A percentile compares a stretch with the other conserved stretches of the same genome.
Evolutionary conservation across 768 basidiomycete species (phyloP).

Genomic region (Cystobasidium tubakii): DNA sequence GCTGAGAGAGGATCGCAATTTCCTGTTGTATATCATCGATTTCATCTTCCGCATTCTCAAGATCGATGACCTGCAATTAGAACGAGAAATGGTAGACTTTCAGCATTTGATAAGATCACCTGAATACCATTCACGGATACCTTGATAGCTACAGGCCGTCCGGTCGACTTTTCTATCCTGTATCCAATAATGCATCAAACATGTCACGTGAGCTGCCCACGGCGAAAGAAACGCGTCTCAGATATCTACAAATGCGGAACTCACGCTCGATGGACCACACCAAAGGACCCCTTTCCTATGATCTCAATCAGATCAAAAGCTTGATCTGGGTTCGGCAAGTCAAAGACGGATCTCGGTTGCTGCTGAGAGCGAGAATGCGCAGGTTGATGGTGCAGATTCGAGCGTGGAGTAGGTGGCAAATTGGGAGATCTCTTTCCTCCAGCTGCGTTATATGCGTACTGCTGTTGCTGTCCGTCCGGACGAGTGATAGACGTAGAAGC

Average conservation of each 20-base stretch:
- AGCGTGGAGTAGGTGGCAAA: slow-evolving; percentile 1
- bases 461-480: neutral
- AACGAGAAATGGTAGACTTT: neutral
- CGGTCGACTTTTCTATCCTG: slow-evolving; percentile 91
- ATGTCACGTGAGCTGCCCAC: slow-evolving; percentile 52
- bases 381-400: neutral
- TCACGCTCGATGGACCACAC: slow-evolving; percentile 28
- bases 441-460: neutral
- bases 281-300: slow-evolving; percentile 30
- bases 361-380: neutral
- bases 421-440: neutral
- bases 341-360: slow-evolving; percentile 8
- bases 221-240: neutral
- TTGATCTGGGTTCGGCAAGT: slow-evolving; percentile 33
- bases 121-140: slow-evolving; percentile 16
- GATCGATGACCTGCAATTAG: slow-evolving; percentile 69
- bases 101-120: neutral
- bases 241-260: neutral
- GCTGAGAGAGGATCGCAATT: slow-evolving; percentile 91
- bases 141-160: slow-evolving; percentile 97
- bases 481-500: neutral
- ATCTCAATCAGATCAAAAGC: slow-evolving; percentile 27
- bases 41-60: slow-evolving; percentile 98
- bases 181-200: slow-evolving; percentile 59
- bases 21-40: slow-evolving; percentile 99